These are phyloP conservation scores for Exsudoporus frostii DNA, from an alignment of 768 basidiomycete species.

Conservation along the genomic window DNA sequence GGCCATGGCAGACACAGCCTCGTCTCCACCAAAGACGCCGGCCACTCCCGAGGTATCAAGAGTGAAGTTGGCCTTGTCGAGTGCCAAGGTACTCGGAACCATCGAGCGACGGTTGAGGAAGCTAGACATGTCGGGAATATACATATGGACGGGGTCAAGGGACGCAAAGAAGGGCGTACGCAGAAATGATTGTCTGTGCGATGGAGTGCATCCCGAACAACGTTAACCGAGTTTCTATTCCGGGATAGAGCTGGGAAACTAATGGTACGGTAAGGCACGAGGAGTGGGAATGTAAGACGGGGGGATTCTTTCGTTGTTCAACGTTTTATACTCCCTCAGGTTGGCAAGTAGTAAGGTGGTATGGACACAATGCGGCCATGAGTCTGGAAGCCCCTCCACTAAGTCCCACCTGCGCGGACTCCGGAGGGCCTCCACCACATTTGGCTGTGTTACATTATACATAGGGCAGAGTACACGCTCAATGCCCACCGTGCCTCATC, in stretches of 20 bases:
- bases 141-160: conserved; percentile 20
- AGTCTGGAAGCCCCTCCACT: not conserved
- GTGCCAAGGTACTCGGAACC: conserved; percentile 5
- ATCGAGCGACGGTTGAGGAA: conserved; percentile 14
- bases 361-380: not conserved
- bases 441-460: too few relatives aligned
- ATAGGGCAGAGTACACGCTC: too few relatives aligned
- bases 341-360: not conserved
- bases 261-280: not conserved
- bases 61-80: conserved; percentile 21
- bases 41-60: conserved; percentile 35
- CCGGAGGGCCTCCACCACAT: too few relatives aligned
- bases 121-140: conserved; percentile 17
- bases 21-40: conserved; percentile 38
- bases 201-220: not conserved
- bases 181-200: not conserved
- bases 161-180: conserved; percentile 5
- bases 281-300: not conserved
- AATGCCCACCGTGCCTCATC: too few relatives aligned
- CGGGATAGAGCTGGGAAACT: not conserved
- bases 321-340: not conserved
- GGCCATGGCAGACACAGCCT: conserved; percentile 37
- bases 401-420: too few relatives aligned
- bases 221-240: conserved; percentile 1
- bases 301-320: not conserved